phyloP scores from a whole-genome alignment of 106 monocot genomes.

The Dendrobium nobile region DNA sequence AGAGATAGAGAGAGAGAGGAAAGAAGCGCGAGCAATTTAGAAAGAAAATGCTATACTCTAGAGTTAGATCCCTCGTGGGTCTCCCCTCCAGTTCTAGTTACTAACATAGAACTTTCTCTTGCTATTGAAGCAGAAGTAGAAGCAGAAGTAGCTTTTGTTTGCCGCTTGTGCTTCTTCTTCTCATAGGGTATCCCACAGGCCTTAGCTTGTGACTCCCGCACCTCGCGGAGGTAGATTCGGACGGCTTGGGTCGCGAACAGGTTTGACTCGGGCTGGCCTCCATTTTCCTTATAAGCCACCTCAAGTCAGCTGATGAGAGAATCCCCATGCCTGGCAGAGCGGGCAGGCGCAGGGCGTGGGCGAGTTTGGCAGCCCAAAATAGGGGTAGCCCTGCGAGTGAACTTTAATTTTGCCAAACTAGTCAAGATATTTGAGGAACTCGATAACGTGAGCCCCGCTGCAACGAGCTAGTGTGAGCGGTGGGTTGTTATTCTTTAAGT shows the following conservation, averaged over 20 bases:
- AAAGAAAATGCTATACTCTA: background rate
- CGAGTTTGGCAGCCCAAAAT: constrained; percentile 11
- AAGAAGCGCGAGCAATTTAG: background rate
- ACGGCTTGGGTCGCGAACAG: constrained; percentile 6
- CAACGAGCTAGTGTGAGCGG: constrained; percentile 8
- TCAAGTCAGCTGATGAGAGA: constrained; percentile 16
- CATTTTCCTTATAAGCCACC: constrained; percentile 12
- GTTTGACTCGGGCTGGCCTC: constrained; percentile 3
- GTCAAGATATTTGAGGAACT: constrained; percentile 26
- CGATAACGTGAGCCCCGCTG: constrained; percentile 23
- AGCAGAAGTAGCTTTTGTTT: background rate
- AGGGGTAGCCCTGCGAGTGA: constrained; percentile 11
- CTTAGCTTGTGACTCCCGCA: constrained; percentile 8
- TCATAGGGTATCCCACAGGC: constrained; percentile 10
- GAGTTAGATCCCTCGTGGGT: background rate
- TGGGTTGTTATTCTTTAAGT: constrained; percentile 13
- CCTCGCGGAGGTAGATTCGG: constrained; percentile 9
- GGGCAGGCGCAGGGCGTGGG: constrained; percentile 19
- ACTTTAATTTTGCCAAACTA: constrained; percentile 24
- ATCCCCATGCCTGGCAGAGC: constrained; percentile 15
- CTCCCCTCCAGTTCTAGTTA: background rate
- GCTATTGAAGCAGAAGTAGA: background rate
- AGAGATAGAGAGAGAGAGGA: background rate
- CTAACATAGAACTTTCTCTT: no score
- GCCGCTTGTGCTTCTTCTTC: constrained; percentile 13